A percentile compares a stretch with the other conserved stretches of the same genome.
These are phyloP conservation scores for Saitozyma sp. DNA, from an alignment of 768 basidiomycete species.

Conservation along the genomic window DNA sequence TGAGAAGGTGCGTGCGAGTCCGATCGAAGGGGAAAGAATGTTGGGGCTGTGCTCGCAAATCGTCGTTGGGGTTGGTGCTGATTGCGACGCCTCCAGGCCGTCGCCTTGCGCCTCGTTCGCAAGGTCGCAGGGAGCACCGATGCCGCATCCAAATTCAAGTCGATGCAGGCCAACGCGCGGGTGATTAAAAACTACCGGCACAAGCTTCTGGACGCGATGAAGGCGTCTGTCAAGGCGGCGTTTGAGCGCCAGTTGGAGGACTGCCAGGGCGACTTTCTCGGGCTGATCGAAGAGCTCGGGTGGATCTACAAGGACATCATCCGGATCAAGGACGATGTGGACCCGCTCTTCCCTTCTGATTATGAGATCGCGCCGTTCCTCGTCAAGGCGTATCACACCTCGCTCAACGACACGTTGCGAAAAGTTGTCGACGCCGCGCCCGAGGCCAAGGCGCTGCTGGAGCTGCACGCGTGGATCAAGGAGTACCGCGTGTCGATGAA, in stretches of 20 bases:
- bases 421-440: slow-evolving; percentile 70
- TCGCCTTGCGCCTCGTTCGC: slow-evolving; percentile 90
- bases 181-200: slow-evolving; percentile 93
- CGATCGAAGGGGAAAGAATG: too few relatives aligned
- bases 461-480: slow-evolving; percentile 90
- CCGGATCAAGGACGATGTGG: slow-evolving; percentile 84
- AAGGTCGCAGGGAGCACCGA: slow-evolving; percentile 82
- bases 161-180: slow-evolving; percentile 87
- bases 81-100: slow-evolving; percentile 61
- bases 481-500: slow-evolving; percentile 95
- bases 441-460: slow-evolving; percentile 83
- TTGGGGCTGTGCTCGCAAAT: neutral
- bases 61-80: slow-evolving; percentile 3
- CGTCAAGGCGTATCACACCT: slow-evolving; percentile 85
- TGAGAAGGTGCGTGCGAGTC: slow-evolving; percentile 67
- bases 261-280: slow-evolving; percentile 65
- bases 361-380: slow-evolving; percentile 84
- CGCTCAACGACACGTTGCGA: slow-evolving; percentile 72
- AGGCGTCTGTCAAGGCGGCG: slow-evolving; percentile 69
- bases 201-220: slow-evolving; percentile 78
- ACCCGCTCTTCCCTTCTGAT: slow-evolving; percentile 84
- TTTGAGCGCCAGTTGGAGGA: slow-evolving; percentile 69
- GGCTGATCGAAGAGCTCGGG: slow-evolving; percentile 72
- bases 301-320: slow-evolving; percentile 97
- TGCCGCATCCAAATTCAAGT: slow-evolving; percentile 88